These are phyloP conservation scores for Rubroboletus satanas DNA, from an alignment of 768 basidiomycete genomes.

Conservation along the genomic window DNA sequence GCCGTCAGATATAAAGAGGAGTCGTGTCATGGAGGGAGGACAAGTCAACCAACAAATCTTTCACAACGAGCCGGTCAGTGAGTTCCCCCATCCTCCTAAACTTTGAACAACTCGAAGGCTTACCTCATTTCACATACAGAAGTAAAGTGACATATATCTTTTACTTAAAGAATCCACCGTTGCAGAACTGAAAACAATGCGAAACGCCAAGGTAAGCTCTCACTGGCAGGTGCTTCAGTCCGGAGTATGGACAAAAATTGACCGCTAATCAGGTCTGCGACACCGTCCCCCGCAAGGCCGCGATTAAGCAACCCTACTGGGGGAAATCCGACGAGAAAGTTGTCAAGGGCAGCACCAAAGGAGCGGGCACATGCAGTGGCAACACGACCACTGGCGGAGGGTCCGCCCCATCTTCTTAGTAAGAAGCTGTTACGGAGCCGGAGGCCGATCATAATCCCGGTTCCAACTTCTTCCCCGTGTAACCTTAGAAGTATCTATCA, in stretches of 20 bases:
- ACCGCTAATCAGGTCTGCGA: constrained; percentile 5
- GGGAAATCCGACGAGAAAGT: background rate
- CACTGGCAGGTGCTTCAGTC: background rate
- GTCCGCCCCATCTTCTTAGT: background rate
- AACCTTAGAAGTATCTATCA: background rate
- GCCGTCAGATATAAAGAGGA: constrained; percentile 16
- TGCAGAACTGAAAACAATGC: constrained; percentile 5
- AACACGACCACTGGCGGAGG: background rate
- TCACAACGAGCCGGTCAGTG: constrained; percentile 10
- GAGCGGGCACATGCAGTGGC: background rate
- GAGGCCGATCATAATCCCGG: background rate
- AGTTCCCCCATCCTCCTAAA: background rate
- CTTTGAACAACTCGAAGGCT: background rate
- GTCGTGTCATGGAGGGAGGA: background rate
- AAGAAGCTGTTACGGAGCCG: background rate
- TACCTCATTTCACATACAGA: constrained; percentile 3
- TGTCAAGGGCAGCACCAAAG: background rate
- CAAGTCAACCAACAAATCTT: constrained; percentile 1
- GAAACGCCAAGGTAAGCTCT: constrained; percentile 5
- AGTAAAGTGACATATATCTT: background rate
- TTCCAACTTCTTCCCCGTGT: constrained; percentile 4
- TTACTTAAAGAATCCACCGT: background rate
- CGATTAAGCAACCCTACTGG: constrained; percentile 16
- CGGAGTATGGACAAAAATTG: background rate
- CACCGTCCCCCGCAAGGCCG: background rate